Evolutionary conservation across 352 stramenopile species (phyloP), one percentile per base, ranked within the genome.

Genomic region (Pythium brachiatum): DNA sequence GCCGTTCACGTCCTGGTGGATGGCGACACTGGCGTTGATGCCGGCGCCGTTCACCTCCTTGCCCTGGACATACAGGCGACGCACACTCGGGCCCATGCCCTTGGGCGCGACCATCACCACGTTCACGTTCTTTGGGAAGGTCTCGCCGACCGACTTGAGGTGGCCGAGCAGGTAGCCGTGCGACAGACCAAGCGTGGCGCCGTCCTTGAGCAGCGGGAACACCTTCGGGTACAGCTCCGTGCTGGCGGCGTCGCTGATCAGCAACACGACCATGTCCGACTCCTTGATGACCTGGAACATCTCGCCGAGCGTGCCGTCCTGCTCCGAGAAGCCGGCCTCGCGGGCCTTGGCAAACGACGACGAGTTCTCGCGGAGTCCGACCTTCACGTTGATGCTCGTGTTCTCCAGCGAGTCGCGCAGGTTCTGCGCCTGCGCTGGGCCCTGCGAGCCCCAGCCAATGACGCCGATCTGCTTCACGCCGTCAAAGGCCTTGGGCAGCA

Each of bases 71-170:
- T 99, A 99, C 32, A 99, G 79, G 73, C 96, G 92, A 71, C 96
- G 94, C 48, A 99, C 96, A 38, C 82, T 97, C 25, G 93, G 93
- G 52, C 96, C 96, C 96, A 99, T 99, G 70, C 96, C 96, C 86
- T 99, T 99, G 66, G 96, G 96, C 60, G 94, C 97, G 48, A 99
- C 96, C 69, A 97, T 97, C 72, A 99, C 97, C n/a, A 99, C 96
- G 81, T 99, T 98, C 69, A 99, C 97, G 73, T 98, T 80, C 59
- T 96, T 86, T 18, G 96, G 95, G 85, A 99, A 99, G 23, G 69
- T 74, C 73, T 99, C 92, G 48, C 93, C 87, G 55, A 98, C 95
- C 58, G 90, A 97, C 54, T 99, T 89, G 47, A 99, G 88, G 84
- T 99, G 93, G 68, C 96, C 96, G 39, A 99, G 81, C 66, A 99